Conservation (phyloP, 768 basidiomycete species). For the Scleroderma citrinum region DNA sequence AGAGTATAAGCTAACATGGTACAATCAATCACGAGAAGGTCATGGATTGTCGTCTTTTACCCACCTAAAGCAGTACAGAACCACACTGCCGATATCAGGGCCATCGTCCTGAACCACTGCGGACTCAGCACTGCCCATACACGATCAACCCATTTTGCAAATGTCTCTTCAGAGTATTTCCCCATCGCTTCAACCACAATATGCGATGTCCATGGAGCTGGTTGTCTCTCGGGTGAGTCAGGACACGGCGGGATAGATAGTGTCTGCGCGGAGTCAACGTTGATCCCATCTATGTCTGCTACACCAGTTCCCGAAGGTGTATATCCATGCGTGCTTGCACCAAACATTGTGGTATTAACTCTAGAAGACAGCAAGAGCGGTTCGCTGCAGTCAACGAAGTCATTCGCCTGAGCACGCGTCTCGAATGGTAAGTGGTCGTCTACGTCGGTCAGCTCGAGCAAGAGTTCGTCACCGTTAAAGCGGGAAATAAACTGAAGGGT, state of each 20-base stretch:
- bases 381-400: too few relatives aligned
- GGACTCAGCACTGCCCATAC: conserved; percentile 65
- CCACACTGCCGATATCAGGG: conserved; percentile 80
- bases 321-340: conserved; percentile 23
- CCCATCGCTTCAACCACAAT: conserved; percentile 34
- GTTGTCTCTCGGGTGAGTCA: conserved; percentile 5
- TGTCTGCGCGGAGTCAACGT: too few relatives aligned
- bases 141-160: conserved; percentile 59
- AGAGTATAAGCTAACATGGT: conserved; percentile 64
- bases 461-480: conserved; percentile 74
- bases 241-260: too few relatives aligned
- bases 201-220: conserved; percentile 32
- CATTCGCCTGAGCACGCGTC: too few relatives aligned
- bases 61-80: conserved; percentile 68
- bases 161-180: conserved; percentile 32
- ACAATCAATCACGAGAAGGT: not conserved
- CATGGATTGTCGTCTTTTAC: conserved; percentile 15
- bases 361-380: conserved; percentile 19
- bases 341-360: conserved; percentile 4
- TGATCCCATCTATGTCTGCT: too few relatives aligned
- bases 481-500: conserved; percentile 78
- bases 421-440: too few relatives aligned
- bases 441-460: conserved; percentile 71
- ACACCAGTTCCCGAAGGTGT: not conserved
- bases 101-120: conserved; percentile 70